A percentile compares a stretch with the other conserved stretches of the same genome.
Evolutionary conservation across 805 yeast species (phyloP).

Genomic region (Candida silvicultrix): DNA sequence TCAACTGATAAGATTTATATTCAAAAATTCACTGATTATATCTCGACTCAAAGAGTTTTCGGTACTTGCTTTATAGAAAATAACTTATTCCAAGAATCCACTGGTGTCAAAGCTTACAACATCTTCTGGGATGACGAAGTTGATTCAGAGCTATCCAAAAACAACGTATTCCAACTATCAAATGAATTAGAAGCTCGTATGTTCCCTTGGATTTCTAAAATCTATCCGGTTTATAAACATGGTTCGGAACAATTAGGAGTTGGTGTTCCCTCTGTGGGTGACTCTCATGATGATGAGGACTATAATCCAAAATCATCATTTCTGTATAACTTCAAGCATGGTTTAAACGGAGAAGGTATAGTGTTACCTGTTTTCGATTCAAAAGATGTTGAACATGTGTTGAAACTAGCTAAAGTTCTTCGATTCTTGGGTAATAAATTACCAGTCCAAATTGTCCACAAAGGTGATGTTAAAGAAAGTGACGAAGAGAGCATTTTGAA

Average conservation of each 20-base stretch:
- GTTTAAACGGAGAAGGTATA: slow-evolving; percentile 24
- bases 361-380: slow-evolving; percentile 15
- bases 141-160: neutral
- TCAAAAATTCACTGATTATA: slow-evolving; percentile 6
- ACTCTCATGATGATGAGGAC: neutral
- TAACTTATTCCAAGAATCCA: slow-evolving; percentile 5
- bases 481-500: slow-evolving; percentile 6
- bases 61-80: slow-evolving; percentile 15
- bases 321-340: slow-evolving; percentile 13
- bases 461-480: slow-evolving; percentile 10
- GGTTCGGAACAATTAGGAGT: slow-evolving; percentile 17
- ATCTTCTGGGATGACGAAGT: slow-evolving; percentile 9
- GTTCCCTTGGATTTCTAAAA: slow-evolving; percentile 33
- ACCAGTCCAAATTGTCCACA: slow-evolving; percentile 25
- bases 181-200: slow-evolving; percentile 28
- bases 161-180: slow-evolving; percentile 15
- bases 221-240: slow-evolving; percentile 29
- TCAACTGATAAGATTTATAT: slow-evolving; percentile 1
- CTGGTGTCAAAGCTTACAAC: slow-evolving; percentile 1
- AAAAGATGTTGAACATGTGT: neutral
- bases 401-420: slow-evolving; percentile 12
- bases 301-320: slow-evolving; percentile 12
- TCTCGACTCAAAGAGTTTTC: slow-evolving; percentile 16
- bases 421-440: slow-evolving; percentile 18
- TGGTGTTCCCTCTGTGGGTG: slow-evolving; percentile 20